Conservation (phyloP, 257 asterid genomes). For the Oldenlandia corymbosa region DNA sequence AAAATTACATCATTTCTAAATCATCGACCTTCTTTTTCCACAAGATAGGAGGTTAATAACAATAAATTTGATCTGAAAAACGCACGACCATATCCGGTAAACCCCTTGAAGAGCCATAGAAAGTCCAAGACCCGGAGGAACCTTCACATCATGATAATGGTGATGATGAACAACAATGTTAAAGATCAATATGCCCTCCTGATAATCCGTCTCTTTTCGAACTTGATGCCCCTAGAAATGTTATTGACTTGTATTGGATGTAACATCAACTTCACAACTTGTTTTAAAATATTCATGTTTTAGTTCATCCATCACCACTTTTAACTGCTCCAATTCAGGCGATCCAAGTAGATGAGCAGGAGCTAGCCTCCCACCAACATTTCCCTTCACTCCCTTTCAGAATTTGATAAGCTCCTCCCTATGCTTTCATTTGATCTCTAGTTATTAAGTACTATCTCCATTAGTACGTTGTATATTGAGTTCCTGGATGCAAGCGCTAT, state of each 20-base stretch:
- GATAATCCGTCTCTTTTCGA: not conserved
- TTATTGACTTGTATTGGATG: conserved; percentile 16
- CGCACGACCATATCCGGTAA: conserved; percentile 20
- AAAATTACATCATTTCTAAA: too few species aligned
- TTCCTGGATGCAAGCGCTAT: conserved; percentile 31
- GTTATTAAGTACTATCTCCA: conserved; percentile 19
- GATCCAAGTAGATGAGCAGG: conserved; percentile 23
- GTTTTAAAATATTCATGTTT: conserved; percentile 22
- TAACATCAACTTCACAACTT: conserved; percentile 22
- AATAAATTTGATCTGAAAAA: conserved; percentile 1
- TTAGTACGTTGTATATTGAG: conserved; percentile 33
- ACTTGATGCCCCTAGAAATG: conserved; percentile 18
- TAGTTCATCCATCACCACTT: conserved; percentile 39
- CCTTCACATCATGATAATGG: conserved; percentile 12
- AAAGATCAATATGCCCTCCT: conserved; percentile 7
- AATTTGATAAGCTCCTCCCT: conserved; percentile 25
- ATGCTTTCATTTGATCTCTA: conserved; percentile 26
- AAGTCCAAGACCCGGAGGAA: conserved; percentile 29
- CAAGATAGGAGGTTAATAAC: too few species aligned
- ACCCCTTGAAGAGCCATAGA: conserved; percentile 31
- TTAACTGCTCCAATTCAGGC: conserved; percentile 34
- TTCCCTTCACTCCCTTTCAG: conserved; percentile 23
- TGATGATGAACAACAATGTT: conserved; percentile 10
- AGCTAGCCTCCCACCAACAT: conserved; percentile 48
- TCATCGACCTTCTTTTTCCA: too few species aligned